Evolutionary conservation across 2,329 filamentous ascomycete species (phyloP).

Genomic region (Fusarium concolor): DNA sequence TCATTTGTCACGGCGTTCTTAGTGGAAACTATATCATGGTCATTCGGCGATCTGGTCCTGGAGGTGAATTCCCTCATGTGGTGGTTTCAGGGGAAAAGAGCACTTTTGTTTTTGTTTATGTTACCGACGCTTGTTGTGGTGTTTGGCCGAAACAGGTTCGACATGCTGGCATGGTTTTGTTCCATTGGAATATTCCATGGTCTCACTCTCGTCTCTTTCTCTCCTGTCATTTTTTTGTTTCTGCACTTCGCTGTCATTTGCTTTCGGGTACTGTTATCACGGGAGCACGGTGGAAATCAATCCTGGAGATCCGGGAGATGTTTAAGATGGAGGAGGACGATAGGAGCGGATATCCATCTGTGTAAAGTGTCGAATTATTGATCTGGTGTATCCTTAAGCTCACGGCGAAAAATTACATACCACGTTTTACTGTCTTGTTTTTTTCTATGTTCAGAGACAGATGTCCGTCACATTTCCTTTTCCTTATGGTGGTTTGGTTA

Average conservation of each 20-base stretch:
- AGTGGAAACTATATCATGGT: conserved; percentile 56
- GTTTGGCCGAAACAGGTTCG: conserved; percentile 30
- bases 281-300: conserved; percentile 26
- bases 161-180: conserved; percentile 31
- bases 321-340: conserved; percentile 28
- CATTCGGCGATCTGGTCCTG: conserved; percentile 54
- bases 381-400: conserved; percentile 46
- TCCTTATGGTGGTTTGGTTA: conserved; percentile 9
- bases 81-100: conserved; percentile 51
- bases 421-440: conserved; percentile 34
- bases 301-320: conserved; percentile 26
- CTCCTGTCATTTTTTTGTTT: conserved; percentile 35
- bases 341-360: conserved; percentile 24
- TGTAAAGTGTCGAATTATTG: conserved; percentile 42
- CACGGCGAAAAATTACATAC: conserved; percentile 48
- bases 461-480: conserved; percentile 1
- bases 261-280: conserved; percentile 23
- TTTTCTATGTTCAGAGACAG: conserved; percentile 28
- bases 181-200: conserved; percentile 20
- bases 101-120: conserved; percentile 41
- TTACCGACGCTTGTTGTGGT: conserved; percentile 34
- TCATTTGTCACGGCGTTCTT: conserved; percentile 56
- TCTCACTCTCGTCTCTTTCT: conserved; percentile 32
- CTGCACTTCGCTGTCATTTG: conserved; percentile 29
- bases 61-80: conserved; percentile 46